Conservation (phyloP, 768 basidiomycete species). For the Podaxis sp. region DNA sequence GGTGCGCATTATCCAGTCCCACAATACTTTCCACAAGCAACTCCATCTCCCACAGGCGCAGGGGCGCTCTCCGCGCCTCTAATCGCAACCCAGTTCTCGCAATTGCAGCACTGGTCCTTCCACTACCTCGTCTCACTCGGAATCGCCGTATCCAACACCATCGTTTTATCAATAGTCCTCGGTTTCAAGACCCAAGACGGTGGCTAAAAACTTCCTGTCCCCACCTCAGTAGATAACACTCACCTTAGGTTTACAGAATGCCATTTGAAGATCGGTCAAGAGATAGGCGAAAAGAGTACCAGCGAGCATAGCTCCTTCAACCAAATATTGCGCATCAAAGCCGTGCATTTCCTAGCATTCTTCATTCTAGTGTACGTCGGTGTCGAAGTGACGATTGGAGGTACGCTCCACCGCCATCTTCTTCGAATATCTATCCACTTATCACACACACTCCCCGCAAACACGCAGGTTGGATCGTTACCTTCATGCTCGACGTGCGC, state of each 20-base stretch:
- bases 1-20: constrained; percentile 27
- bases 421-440: not conserved
- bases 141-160: constrained; percentile 53
- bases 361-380: constrained; percentile 69
- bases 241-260: constrained; percentile 36
- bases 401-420: constrained; percentile 19
- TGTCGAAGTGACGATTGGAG: constrained; percentile 58
- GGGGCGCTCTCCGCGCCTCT: constrained; percentile 71
- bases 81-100: constrained; percentile 77
- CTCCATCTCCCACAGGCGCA: constrained; percentile 35
- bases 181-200: constrained; percentile 69
- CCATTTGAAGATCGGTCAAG: constrained; percentile 49
- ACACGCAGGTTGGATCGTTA: constrained; percentile 63
- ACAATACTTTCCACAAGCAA: not conserved
- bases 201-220: constrained; percentile 16
- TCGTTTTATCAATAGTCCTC: constrained; percentile 54
- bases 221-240: not conserved
- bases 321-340: constrained; percentile 47
- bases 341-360: constrained; percentile 58
- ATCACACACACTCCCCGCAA: constrained; percentile 10
- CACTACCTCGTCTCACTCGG: constrained; percentile 72
- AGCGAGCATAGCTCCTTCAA: constrained; percentile 37
- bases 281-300: constrained; percentile 28
- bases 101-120: constrained; percentile 64
- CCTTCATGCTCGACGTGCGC: constrained; percentile 39